Conservation (phyloP, 2,329 filamentous ascomycete species). For the Cladophialophora exuberans region DNA sequence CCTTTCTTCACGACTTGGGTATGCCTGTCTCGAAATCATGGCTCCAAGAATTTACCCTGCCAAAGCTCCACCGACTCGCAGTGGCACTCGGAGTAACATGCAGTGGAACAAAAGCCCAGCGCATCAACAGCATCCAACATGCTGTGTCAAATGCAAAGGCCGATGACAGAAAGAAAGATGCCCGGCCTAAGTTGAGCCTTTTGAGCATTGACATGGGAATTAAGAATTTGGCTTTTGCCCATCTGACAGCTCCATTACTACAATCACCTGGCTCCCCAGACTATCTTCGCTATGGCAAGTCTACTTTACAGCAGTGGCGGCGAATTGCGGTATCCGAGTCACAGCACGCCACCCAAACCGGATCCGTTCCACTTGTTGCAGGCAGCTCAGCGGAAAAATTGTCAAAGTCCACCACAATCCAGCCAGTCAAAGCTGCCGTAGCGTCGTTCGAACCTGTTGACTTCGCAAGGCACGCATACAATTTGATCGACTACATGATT, state of each 20-base stretch:
- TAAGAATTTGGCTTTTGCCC: constrained; percentile 75
- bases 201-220: constrained; percentile 86
- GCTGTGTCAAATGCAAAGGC: constrained; percentile 36
- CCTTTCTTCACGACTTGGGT: not conserved
- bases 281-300: constrained; percentile 35
- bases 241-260: constrained; percentile 46
- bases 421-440: constrained; percentile 29
- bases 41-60: constrained; percentile 52
- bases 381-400: not conserved
- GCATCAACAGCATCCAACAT: constrained; percentile 56
- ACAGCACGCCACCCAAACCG: not conserved
- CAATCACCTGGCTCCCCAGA: not conserved
- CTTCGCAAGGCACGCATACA: constrained; percentile 61
- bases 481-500: constrained; percentile 56
- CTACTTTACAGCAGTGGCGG: constrained; percentile 43
- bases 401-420: constrained; percentile 36
- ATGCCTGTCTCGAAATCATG: constrained; percentile 28
- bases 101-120: constrained; percentile 62
- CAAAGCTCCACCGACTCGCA: constrained; percentile 62
- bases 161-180: constrained; percentile 25
- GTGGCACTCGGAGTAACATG: constrained; percentile 62
- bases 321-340: constrained; percentile 41
- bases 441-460: constrained; percentile 57
- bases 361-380: not conserved
- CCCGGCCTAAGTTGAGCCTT: constrained; percentile 51